Evolutionary conservation across 2,329 filamentous ascomycete species (phyloP), one percentile per base, ranked within the genome.

Genomic region (Exophiala oligosperma): DNA sequence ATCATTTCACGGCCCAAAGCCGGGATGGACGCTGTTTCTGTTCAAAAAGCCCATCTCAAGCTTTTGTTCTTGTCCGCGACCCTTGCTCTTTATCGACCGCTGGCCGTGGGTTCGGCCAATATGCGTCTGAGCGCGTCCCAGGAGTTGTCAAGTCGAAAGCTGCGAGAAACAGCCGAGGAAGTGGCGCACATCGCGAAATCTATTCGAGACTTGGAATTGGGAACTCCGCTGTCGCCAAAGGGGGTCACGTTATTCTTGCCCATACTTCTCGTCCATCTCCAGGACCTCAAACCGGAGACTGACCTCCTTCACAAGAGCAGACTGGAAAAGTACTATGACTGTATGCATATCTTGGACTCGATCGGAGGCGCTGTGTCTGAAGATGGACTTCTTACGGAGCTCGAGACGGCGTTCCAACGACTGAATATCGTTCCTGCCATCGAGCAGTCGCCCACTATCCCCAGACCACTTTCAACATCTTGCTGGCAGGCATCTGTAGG

Each of bases 61-160:
- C 94, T 97, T 89, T 87, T 96, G 1, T 96, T 94, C 74, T 90
- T 91, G 72, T 94, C 92, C 2, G 95, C 92, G 0, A 81, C 95
- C 14, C 96, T 91, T 52, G 92, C 92, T 2, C 81, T 97, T n/a
- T 92, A 97, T 72, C 86, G 92, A 28, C 92, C 92, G 1, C 92
- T 95, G 65, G 92, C 96, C 57, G 81, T 96, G 43, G 44, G 53
- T 26, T n/a, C 43, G 2, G 9, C 43, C n/a, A n/a, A 11, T 9
- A 11, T 21, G 6, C 35, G 46, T 4, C 84, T 87, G 9, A 73
- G 73, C 38, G 77, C 78, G 9, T 75, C 73, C 3, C 89, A 95
- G 68, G 91, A 96, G 56, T 82, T 90, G 61, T 95, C 92, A 1
- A 85, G 91, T 46, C 82, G 85, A 60, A 90, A 91, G 63, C 92